Base-by-base conservation (phyloP, 768 basidiomycete species). In the Mrakia frigida region DNA sequence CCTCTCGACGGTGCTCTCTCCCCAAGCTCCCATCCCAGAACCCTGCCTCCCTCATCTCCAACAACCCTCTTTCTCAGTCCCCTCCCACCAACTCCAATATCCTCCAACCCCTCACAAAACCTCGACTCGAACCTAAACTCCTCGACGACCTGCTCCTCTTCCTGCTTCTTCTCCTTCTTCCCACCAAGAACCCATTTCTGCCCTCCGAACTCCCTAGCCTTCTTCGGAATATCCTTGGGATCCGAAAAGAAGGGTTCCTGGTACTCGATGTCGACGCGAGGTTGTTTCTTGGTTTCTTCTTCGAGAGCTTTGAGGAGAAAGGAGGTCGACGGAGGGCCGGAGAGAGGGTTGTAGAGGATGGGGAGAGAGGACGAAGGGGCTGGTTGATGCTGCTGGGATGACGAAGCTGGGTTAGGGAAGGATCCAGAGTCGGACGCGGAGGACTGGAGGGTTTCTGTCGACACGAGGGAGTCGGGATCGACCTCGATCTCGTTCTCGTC, bases 171-270 rank as follows among this genome's bases (percentile, higher is more conserved):
- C 13, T 95, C 84, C 11, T 88, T 87, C 56, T 87, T 88, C 6
- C 91, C 89, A 79, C 89, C 89, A 31, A 95, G 84, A 56, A 85
- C 85, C 82, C 91, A 95, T n/a, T 87, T 80, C 0, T 92, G 82
- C 0, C 94, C 94, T 31, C 89, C 93, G 82, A 90, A 94, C 84
- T 93, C 91, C 80, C 89, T 86, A 3, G 90, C 83, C n/a, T 84
- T 83, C 43, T 86, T 86, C 0, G 93, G 90, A 0, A 90, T 87
- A 81, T 98, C 96, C 6, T 80, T 79, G 33, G 86, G 85, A 70
- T 88, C 87, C 9, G 92, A 93, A 81, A 93, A 99, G 83, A 87
- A 90, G 0, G 95, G 92, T n/a, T 87, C 85, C 63, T 86, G 88
- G 52, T 72, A 72, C 53, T 72, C 50, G 23, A 37, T 9, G 33